These are phyloP conservation scores for Priceomyces haplophilus DNA, from an alignment of 805 yeast species.

Conservation along the genomic window DNA sequence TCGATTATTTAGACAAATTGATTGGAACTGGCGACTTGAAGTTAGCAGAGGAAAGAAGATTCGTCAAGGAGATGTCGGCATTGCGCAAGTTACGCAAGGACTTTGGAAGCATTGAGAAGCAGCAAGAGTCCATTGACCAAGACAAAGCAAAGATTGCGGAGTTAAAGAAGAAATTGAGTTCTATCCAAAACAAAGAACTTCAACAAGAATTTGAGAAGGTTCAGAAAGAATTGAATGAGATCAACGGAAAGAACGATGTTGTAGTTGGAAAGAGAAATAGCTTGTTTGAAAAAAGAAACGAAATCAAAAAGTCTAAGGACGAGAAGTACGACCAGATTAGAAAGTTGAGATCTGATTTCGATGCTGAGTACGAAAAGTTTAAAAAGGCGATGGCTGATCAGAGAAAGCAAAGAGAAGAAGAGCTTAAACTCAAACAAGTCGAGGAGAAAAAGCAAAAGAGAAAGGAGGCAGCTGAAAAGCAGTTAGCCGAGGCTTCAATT, in stretches of 20 bases:
- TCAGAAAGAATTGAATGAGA: slow-evolving; percentile 66
- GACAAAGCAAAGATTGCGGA: slow-evolving; percentile 74
- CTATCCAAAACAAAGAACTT: slow-evolving; percentile 60
- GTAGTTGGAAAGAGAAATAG: slow-evolving; percentile 64
- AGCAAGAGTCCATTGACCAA: slow-evolving; percentile 74
- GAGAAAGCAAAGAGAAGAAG: slow-evolving; percentile 63
- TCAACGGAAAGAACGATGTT: slow-evolving; percentile 57
- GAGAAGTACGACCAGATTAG: slow-evolving; percentile 64
- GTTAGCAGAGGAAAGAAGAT: slow-evolving; percentile 86
- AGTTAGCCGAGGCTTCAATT: slow-evolving; percentile 66
- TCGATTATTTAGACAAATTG: slow-evolving; percentile 62
- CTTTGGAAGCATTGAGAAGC: slow-evolving; percentile 66
- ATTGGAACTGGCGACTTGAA: slow-evolving; percentile 77
- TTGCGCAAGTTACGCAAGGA: slow-evolving; percentile 80
- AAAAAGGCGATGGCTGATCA: slow-evolving; percentile 67
- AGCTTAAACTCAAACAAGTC: slow-evolving; percentile 54
- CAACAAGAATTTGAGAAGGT: slow-evolving; percentile 65
- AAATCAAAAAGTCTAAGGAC: slow-evolving; percentile 64
- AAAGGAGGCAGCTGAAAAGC: slow-evolving; percentile 59
- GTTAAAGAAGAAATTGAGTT: slow-evolving; percentile 63
- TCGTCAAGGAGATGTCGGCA: slow-evolving; percentile 78
- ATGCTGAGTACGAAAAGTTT: slow-evolving; percentile 70
- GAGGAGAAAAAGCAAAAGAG: slow-evolving; percentile 52
- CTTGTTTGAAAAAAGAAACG: slow-evolving; percentile 63
- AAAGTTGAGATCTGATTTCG: slow-evolving; percentile 69